Base-by-base conservation (phyloP, 805 yeast genomes). In the Isabelozyma gotoi region DNA sequence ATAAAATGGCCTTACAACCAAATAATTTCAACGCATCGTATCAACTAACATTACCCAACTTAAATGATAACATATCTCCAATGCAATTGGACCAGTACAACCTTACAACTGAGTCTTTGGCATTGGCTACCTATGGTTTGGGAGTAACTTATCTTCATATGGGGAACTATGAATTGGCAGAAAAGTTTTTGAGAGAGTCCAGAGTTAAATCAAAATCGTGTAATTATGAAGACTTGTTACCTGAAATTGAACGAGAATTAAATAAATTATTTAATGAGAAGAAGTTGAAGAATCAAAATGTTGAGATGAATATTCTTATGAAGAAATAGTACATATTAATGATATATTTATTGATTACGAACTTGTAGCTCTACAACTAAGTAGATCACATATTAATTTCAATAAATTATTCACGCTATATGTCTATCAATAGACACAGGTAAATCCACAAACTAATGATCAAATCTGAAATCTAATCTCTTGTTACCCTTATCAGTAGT, bases 71-170 rank as follows among this genome's bases (percentile, higher is more conserved):
- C 11, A 24, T 18, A 27, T 10, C 8, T 43, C 41, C n/a, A n/a
- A 17, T 49, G 50, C 24, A 33, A n/a, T 10, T 14, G 17, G 39
- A 36, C 8, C 32, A 36, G 7, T 20, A 12, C 15, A 19, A 34
- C n/a, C 34, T 42, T 5, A 64, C 85, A 10, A 75, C 78, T 24
- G 88, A 86, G 49, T 80, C 86, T 1, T 81, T 85, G 34, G 94
- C 95, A 0, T 71, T 91, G 59, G 81, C 96, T 0, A 81, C 89
- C 0, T 91, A 86, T 57, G 95, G 96, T 0, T 70, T 88, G 33
- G 98, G 97, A 2, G 95, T 90, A 4, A 74, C 88, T 8, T 74
- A 78, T 36, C 63, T 84, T n/a, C 88, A 87, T 52, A 57, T 71
- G 37, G 78, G 83, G 0, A 66, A 82, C 8, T 70, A 77, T 43